Conservation (phyloP, 73 alveolate genomes). For the Tetrahymena borealis region DNA sequence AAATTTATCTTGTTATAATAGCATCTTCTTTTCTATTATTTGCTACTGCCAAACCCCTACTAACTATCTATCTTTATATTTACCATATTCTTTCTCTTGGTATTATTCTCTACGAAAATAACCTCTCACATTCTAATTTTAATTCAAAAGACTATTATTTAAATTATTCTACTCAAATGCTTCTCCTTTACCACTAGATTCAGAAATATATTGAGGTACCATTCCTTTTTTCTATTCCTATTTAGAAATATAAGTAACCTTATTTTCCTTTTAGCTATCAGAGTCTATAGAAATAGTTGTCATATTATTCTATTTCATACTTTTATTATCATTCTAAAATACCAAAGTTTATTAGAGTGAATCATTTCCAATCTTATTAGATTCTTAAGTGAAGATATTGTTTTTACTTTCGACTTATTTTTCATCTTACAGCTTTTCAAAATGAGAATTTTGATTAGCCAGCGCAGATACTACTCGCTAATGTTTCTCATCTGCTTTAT, state of each 20-base stretch:
- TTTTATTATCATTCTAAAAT: background rate
- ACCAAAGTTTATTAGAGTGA: too few species aligned
- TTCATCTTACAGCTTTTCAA: background rate
- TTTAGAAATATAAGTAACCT: background rate
- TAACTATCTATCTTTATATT: background rate
- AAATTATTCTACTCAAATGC: background rate
- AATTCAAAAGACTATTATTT: background rate
- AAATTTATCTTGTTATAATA: background rate
- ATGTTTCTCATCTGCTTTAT: background rate
- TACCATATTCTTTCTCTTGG: background rate
- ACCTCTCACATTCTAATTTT: background rate
- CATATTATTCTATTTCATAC: background rate
- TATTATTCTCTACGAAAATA: background rate
- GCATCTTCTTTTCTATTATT: background rate
- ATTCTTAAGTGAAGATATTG: too few species aligned
- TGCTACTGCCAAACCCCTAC: background rate
- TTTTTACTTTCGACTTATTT: background rate
- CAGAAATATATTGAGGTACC: background rate
- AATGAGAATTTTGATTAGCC: background rate
- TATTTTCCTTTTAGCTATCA: background rate
- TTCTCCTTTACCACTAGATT: background rate
- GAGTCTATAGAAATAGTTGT: background rate
- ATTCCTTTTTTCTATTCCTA: background rate
- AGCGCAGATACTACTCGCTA: background rate
- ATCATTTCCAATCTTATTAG: too few species aligned